A percentile compares a stretch with the other conserved stretches of the same genome.
Conservation (phyloP, 495 filamentous ascomycete genomes). For the Cryomyces antarcticus region DNA sequence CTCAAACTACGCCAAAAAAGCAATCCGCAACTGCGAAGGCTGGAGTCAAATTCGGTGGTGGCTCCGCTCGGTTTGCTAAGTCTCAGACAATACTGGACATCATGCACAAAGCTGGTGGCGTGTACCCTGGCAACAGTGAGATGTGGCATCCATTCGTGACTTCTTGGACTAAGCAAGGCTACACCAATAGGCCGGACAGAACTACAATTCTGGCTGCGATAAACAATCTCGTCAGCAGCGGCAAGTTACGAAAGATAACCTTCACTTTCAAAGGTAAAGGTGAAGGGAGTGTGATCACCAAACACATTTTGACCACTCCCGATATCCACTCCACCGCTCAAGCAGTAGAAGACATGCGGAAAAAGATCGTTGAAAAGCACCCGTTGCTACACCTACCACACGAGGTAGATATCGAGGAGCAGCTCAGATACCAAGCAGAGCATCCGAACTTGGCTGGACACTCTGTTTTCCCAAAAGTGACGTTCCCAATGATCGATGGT, state of each 20-base stretch:
- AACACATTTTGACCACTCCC: constrained; percentile 29
- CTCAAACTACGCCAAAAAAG: no score
- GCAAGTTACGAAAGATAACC: constrained; percentile 35
- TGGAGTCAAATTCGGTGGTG: neutral
- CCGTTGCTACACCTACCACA: constrained; percentile 22
- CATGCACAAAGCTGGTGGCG: constrained; percentile 7
- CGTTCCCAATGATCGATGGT: neutral
- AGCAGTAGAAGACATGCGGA: constrained; percentile 30
- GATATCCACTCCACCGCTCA: constrained; percentile 29
- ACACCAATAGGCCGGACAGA: constrained; percentile 28
- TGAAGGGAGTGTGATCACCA: constrained; percentile 33
- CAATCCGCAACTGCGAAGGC: neutral
- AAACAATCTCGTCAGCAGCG: constrained; percentile 36
- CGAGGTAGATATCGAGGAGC: constrained; percentile 8
- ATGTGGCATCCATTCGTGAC: constrained; percentile 50
- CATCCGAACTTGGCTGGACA: no score
- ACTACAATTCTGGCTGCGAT: constrained; percentile 33
- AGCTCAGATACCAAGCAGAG: no score
- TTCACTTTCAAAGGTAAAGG: constrained; percentile 36
- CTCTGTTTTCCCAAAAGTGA: no score
- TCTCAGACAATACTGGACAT: constrained; percentile 6
- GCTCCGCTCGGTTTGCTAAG: neutral
- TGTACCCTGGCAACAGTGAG: constrained; percentile 33
- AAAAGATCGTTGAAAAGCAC: constrained; percentile 27
- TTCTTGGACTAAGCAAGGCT: constrained; percentile 31